These are phyloP conservation scores for Hypericum androsaemum DNA, from an alignment of 345 rosid species.

Conservation along the genomic window DNA sequence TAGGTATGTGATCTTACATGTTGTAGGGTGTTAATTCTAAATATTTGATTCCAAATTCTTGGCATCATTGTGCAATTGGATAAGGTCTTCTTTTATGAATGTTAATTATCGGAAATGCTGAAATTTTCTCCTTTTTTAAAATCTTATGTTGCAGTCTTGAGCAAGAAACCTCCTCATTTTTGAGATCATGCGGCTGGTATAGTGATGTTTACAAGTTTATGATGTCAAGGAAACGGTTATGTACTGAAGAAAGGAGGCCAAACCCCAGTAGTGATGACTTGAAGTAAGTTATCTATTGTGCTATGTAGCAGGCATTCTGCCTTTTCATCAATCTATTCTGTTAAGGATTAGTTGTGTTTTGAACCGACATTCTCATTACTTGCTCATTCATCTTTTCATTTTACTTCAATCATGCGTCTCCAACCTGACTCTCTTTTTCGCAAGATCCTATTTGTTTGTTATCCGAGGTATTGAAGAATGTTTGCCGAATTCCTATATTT, in stretches of 20 bases:
- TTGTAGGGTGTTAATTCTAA: background rate
- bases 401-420: too few species aligned
- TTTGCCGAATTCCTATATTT: too few species aligned
- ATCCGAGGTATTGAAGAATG: too few species aligned
- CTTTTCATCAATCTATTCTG: too few species aligned
- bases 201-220: conserved; percentile 48
- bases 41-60: too few species aligned
- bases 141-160: conserved; percentile 38
- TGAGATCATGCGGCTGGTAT: conserved; percentile 68
- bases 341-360: background rate
- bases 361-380: background rate
- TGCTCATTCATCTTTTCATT: too few species aligned
- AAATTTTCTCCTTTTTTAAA: background rate
- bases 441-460: too few species aligned
- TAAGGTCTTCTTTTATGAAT: conserved; percentile 4
- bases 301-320: too few species aligned
- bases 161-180: conserved; percentile 44
- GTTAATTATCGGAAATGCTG: background rate
- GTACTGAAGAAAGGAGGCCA: conserved; percentile 27
- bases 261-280: conserved; percentile 25
- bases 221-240: conserved; percentile 50
- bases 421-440: too few species aligned
- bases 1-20: too few species aligned
- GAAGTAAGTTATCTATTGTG: conserved; percentile 44
- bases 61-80: background rate